phyloP scores from a whole-genome alignment of 2,329 filamentous ascomycete species.

The Colletotrichum tabaci region DNA sequence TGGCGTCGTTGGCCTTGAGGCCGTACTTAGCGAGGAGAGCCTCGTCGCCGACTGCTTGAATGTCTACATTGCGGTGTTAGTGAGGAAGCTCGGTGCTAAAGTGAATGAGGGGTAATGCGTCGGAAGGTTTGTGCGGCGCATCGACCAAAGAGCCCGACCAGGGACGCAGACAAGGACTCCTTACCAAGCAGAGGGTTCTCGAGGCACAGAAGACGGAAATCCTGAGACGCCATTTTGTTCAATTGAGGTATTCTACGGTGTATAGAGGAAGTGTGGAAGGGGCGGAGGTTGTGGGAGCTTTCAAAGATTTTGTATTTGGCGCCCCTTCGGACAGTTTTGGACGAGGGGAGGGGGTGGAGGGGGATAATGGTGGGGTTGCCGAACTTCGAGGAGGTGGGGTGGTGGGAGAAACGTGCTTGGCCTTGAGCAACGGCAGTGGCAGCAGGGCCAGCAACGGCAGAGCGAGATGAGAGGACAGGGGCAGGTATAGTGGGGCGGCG shows the following conservation, averaged over 20 bases:
- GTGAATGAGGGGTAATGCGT: slow-evolving; percentile 31
- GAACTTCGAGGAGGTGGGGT: slow-evolving; percentile 37
- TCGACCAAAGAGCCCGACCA: slow-evolving; percentile 22
- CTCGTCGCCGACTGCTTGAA: slow-evolving; percentile 88
- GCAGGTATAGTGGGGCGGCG: slow-evolving; percentile 37
- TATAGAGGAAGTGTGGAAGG: slow-evolving; percentile 36
- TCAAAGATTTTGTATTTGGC: slow-evolving; percentile 48
- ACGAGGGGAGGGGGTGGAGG: slow-evolving; percentile 41
- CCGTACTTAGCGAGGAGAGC: slow-evolving; percentile 92
- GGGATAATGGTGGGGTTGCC: slow-evolving; percentile 47
- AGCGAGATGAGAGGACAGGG: slow-evolving; percentile 20
- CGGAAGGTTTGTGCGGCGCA: slow-evolving; percentile 4
- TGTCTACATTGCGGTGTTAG: slow-evolving; percentile 70
- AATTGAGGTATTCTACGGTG: slow-evolving; percentile 44
- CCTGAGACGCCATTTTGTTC: slow-evolving; percentile 80
- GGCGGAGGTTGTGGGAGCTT: slow-evolving; percentile 24
- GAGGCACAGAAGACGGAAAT: slow-evolving; percentile 91
- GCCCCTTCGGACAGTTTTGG: slow-evolving; percentile 47
- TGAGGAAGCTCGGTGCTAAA: slow-evolving; percentile 31
- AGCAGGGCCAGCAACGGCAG: neutral
- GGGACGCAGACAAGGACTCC: slow-evolving; percentile 47
- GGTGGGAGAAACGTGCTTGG: slow-evolving; percentile 40
- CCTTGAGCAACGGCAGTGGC: neutral
- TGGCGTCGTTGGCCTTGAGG: slow-evolving; percentile 96
- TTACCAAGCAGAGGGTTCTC: slow-evolving; percentile 97